Base-by-base conservation (phyloP, 768 basidiomycete species). In the Chalciporus chontae region DNA sequence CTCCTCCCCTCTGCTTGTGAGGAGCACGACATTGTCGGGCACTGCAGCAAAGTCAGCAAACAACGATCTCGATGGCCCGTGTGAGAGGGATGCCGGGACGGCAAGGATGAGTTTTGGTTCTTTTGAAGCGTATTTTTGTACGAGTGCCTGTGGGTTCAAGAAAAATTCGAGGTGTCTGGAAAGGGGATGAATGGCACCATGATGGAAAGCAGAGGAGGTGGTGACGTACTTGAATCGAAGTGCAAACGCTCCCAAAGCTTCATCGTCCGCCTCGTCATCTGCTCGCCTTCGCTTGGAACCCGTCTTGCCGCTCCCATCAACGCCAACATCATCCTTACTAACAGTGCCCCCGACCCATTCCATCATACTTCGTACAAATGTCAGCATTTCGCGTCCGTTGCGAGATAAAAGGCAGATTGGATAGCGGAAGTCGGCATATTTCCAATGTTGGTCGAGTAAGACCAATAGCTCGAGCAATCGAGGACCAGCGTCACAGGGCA, bases 281-380 rank as follows among this genome's bases (percentile, higher is more conserved):
- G 76, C 73, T 52, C 84, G 71, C 54, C 81, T 77, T 50, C 73
- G 72, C 45, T 74, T 72, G 37, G 78, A 75, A 34, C 78, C 75
- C 17, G 75, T 76, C 40, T 76, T 75, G 27, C 78, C 74, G 23
- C 75, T 76, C 7, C 79, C 82, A 26, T 89, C 87, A 64, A 89
- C 90, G 3, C 90, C 87, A 1, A 90, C 87, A 53, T 95, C 93
- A 59, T 94, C 91, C 62, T 92, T 92, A 59, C 85, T 90, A 46
- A 96, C 84, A 13, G 90, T 93, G 1, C 96, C 95, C 9, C 96
- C 96, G 54, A 99, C 82, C 93, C 94, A 98, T 65, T 98, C 96
- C 81, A 96, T 95, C 89, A 98, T 87, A 74, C 90, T 94, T 51
- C 94, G 74, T 23, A 96, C 90, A 62, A 94, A 92, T 1, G 89